Evolutionary conservation across 2,329 filamentous ascomycete species (phyloP).

Genomic region (Davidsoniella virescens): DNA sequence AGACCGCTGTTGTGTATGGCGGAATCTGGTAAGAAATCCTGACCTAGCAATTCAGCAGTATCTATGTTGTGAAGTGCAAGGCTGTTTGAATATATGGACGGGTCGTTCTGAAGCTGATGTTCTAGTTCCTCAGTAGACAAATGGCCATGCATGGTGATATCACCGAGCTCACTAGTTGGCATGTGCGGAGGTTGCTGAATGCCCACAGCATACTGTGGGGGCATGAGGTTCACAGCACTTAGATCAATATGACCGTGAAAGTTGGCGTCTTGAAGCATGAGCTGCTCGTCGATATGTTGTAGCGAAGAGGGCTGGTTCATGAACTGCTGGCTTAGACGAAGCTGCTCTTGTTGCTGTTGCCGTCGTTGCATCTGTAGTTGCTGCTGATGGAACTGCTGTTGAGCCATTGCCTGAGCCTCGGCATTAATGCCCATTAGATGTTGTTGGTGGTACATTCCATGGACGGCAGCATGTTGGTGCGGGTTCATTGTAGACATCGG

Average conservation of each 20-base stretch:
- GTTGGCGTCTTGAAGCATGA: no score
- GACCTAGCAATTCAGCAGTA: no score
- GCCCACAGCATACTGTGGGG: not conserved
- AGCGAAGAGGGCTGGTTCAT: not conserved
- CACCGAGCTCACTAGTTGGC: not conserved
- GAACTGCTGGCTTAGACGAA: not conserved
- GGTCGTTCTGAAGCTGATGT: not conserved
- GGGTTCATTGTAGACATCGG: no score
- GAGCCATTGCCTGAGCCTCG: constrained; percentile 1
- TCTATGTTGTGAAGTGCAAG: no score
- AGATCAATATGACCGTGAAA: no score
- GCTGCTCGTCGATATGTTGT: not conserved
- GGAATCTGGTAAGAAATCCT: no score
- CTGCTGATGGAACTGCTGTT: not conserved
- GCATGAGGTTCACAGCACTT: no score
- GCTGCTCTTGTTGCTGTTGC: constrained; percentile 1
- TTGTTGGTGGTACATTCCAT: not conserved
- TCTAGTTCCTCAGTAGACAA: not conserved
- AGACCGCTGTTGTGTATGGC: no score
- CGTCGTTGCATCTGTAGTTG: not conserved
- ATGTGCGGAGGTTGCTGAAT: not conserved
- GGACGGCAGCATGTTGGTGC: constrained; percentile 7
- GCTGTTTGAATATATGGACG: no score
- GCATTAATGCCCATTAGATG: not conserved
- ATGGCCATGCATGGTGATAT: not conserved